phyloP scores from a whole-genome alignment of 73 alveolate genomes.

The Durusdinium trenchii region DNA sequence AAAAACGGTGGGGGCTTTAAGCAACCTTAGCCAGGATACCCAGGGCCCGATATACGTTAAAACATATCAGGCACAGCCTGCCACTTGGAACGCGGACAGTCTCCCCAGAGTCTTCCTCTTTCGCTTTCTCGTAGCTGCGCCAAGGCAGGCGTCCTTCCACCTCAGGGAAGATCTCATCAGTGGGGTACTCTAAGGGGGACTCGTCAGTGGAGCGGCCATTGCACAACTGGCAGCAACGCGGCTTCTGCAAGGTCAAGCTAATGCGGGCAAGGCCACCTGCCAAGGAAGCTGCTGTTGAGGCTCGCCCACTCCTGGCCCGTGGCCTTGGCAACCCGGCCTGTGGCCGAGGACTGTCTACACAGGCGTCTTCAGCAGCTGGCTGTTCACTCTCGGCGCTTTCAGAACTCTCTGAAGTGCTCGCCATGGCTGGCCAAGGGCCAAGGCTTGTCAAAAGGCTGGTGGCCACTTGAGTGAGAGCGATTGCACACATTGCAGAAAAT shows the following conservation, averaged over 20 bases:
- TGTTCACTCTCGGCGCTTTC: too few relatives aligned
- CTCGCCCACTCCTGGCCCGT: not conserved
- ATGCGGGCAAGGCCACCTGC: not conserved
- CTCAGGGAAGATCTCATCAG: too few relatives aligned
- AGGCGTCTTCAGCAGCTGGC: not conserved
- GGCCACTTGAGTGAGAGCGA: not conserved
- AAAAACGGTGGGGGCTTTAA: not conserved
- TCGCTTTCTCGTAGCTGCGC: not conserved
- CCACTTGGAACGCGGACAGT: constrained; percentile 35
- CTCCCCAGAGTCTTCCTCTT: not conserved
- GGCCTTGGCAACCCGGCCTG: not conserved
- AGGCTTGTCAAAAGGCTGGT: not conserved
- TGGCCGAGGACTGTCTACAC: not conserved
- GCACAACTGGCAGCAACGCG: not conserved
- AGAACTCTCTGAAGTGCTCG: not conserved
- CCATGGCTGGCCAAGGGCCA: not conserved
- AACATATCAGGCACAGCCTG: not conserved
- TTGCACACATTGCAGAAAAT: not conserved
- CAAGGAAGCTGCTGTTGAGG: not conserved
- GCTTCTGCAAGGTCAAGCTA: not conserved
- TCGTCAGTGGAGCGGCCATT: not conserved
- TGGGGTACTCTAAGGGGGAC: too few relatives aligned
- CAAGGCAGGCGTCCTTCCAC: too few relatives aligned
- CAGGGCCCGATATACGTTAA: constrained; percentile 44
- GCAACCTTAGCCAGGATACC: not conserved